Evolutionary conservation across 192 early-diverging fungal genomes (phyloP).

Genomic region (Coemansia sp.): DNA sequence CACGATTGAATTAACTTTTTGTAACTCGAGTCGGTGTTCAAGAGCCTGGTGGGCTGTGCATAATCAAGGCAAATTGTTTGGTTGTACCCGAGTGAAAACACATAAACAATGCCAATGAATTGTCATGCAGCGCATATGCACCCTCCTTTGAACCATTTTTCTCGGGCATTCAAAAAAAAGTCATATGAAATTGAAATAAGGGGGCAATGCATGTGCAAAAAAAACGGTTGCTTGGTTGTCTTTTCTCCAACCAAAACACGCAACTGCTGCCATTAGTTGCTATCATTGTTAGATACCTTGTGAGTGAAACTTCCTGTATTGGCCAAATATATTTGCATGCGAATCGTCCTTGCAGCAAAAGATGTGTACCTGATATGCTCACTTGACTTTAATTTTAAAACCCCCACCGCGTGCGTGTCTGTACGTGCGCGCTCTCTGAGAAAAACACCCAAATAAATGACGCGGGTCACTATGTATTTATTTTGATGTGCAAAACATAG

Average conservation of each 20-base stretch:
- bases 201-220: neutral
- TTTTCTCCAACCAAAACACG: neutral
- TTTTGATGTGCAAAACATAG: neutral
- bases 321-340: neutral
- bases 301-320: neutral
- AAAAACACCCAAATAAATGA: neutral
- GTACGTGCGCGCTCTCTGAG: too few species aligned
- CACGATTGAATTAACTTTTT: neutral
- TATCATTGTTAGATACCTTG: neutral
- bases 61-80: neutral
- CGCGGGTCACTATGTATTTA: neutral
- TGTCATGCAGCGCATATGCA: neutral
- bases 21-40: neutral
- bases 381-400: neutral
- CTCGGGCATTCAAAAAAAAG: too few species aligned
- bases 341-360: neutral
- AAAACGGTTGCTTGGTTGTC: neutral
- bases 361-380: neutral
- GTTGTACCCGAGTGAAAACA: neutral
- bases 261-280: neutral
- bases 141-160: too few species aligned
- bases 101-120: neutral
- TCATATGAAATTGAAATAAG: neutral
- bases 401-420: too few species aligned
- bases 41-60: neutral